Conservation (phyloP, 495 filamentous ascomycete species). For the Penicillium waksmanii region DNA sequence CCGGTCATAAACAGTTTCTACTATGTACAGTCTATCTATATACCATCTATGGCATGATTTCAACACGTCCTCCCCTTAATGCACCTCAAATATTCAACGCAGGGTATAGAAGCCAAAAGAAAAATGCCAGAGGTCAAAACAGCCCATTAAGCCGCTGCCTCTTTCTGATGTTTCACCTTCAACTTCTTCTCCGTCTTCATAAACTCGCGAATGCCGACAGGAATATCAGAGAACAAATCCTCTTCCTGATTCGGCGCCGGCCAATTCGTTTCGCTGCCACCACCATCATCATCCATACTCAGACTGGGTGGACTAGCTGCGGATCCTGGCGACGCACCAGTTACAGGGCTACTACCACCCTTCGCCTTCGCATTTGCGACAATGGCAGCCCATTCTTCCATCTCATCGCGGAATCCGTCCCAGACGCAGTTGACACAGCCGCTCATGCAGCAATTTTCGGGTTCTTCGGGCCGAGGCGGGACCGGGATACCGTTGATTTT, state of each 20-base stretch:
- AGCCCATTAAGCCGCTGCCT: conserved; percentile 32
- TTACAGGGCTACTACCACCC: conserved; percentile 24
- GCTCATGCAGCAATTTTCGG: conserved; percentile 99
- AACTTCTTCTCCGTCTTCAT: conserved; percentile 96
- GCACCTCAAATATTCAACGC: not conserved
- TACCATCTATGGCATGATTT: conserved; percentile 12
- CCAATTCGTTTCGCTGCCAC: conserved; percentile 73
- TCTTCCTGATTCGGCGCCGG: conserved; percentile 34
- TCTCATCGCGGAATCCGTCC: conserved; percentile 86
- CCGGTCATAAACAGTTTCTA: conserved; percentile 7
- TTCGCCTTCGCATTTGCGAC: conserved; percentile 57
- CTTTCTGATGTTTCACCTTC: conserved; percentile 67
- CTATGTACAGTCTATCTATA: conserved; percentile 35
- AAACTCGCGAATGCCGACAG: conserved; percentile 93
- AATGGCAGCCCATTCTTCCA: conserved; percentile 80
- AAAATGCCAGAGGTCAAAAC: not conserved
- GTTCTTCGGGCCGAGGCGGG: conserved; percentile 82
- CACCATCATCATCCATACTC: conserved; percentile 83
- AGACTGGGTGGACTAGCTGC: conserved; percentile 42
- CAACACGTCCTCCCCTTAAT: not conserved
- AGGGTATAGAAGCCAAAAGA: not conserved
- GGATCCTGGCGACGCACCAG: conserved; percentile 38
- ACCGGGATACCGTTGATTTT: conserved; percentile 79
- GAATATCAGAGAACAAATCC: conserved; percentile 78
- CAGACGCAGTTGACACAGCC: conserved; percentile 98